Evolutionary conservation across 2,329 filamentous ascomycete genomes (phyloP).

Genomic region (Fusarium graminum): DNA sequence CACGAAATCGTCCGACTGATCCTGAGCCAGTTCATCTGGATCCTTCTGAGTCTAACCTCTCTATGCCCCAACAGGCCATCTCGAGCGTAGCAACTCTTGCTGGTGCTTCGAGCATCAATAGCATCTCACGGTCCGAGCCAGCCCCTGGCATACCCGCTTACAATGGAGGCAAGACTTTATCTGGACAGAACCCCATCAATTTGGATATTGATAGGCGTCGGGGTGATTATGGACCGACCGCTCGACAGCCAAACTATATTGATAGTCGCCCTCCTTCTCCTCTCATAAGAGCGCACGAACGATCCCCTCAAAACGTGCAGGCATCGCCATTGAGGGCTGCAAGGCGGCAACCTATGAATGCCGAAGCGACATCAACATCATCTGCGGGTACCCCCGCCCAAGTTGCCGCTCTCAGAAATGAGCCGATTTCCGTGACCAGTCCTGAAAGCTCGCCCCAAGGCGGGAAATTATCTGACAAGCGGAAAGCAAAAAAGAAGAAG

Average conservation of each 20-base stretch:
- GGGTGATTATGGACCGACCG: slow-evolving; percentile 25
- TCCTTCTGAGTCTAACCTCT: slow-evolving; percentile 16
- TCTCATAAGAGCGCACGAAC: slow-evolving; percentile 79
- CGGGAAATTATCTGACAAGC: slow-evolving; percentile 63
- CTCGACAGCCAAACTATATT: slow-evolving; percentile 43
- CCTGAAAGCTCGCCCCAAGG: slow-evolving; percentile 72
- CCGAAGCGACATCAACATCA: slow-evolving; percentile 36
- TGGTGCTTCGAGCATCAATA: slow-evolving; percentile 25
- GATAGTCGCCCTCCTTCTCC: slow-evolving; percentile 64
- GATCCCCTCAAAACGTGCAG: slow-evolving; percentile 78
- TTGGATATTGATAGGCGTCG: slow-evolving; percentile 42
- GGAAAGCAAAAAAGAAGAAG: slow-evolving; percentile 65
- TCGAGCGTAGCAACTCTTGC: slow-evolving; percentile 16
- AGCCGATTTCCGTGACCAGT: slow-evolving; percentile 64
- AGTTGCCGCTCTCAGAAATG: slow-evolving; percentile 68
- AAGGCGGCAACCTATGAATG: slow-evolving; percentile 48
- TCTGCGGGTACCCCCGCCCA: slow-evolving; percentile 61
- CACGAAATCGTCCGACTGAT: slow-evolving; percentile 22
- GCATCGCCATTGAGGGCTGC: slow-evolving; percentile 69
- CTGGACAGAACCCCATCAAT: slow-evolving; percentile 55
- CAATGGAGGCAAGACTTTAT: slow-evolving; percentile 30
- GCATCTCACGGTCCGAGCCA: slow-evolving; percentile 31
- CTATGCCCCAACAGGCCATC: slow-evolving; percentile 24
- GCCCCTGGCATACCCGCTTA: slow-evolving; percentile 54
- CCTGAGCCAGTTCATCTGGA: slow-evolving; percentile 16